These are phyloP conservation scores for Corymbia calophylla DNA, from an alignment of 441 rosid species.

Conservation along the genomic window DNA sequence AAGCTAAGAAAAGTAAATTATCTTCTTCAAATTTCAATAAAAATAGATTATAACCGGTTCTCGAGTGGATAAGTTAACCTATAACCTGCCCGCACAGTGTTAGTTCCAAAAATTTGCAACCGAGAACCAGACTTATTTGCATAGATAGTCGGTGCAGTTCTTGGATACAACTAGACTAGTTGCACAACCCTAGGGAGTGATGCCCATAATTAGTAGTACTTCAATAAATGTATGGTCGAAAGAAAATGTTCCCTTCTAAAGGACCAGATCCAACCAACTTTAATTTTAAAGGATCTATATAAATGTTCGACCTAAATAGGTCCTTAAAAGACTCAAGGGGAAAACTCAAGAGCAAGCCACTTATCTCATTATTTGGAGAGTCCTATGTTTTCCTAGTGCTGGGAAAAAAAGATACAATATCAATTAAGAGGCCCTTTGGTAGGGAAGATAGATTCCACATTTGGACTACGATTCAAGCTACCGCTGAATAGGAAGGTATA, in stretches of 20 bases:
- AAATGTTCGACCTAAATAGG: no score
- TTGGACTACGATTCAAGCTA: no score
- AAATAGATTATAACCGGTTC: neutral
- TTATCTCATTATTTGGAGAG: no score
- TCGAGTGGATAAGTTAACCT: neutral
- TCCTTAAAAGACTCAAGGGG: no score
- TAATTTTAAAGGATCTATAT: neutral
- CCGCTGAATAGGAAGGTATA: no score
- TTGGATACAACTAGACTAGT: neutral
- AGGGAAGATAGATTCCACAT: no score
- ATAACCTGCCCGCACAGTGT: neutral
- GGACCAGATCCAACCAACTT: neutral
- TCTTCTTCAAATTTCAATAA: neutral
- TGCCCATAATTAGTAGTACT: neutral
- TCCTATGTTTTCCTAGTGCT: no score
- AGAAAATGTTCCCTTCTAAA: neutral
- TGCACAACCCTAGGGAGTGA: neutral
- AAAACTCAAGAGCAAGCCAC: no score
- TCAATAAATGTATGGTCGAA: neutral
- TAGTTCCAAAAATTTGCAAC: neutral
- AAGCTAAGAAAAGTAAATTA: neutral
- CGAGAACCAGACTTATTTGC: neutral
- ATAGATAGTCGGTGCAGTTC: neutral
- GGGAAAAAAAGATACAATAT: no score
- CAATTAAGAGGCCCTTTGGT: no score